Conservation (phyloP, 2,329 filamentous ascomycete species). For the Colletotrichum euphorbiae region DNA sequence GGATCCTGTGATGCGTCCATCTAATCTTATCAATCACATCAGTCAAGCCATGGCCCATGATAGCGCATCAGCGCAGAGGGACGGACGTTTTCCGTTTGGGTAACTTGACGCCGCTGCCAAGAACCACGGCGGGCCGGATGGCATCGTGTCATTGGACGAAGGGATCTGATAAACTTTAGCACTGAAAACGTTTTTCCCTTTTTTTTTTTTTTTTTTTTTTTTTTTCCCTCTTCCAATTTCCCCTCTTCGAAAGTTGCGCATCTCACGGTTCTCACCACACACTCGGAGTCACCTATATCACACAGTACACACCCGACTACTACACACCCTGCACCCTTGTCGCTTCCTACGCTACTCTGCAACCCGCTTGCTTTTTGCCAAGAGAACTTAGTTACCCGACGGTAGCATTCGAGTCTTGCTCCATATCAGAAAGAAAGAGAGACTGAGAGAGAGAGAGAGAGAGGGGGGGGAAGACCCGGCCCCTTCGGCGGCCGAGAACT, state of each 20-base stretch:
- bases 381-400: constrained; percentile 23
- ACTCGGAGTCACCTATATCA: too few relatives aligned
- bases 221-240: constrained; percentile 1
- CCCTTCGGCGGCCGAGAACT: constrained; percentile 24
- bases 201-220: too few relatives aligned
- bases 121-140: constrained; percentile 7
- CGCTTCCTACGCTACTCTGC: constrained; percentile 14
- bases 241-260: too few relatives aligned
- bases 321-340: not conserved
- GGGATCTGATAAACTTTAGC: constrained; percentile 29
- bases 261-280: too few relatives aligned
- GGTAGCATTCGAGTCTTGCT: not conserved
- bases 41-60: constrained; percentile 25
- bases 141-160: constrained; percentile 12
- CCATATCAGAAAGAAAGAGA: not conserved
- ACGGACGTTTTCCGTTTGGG: constrained; percentile 25
- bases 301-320: too few relatives aligned
- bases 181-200: constrained; percentile 7
- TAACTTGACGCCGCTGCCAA: constrained; percentile 29
- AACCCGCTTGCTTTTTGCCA: constrained; percentile 11
- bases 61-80: too few relatives aligned
- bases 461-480: not conserved
- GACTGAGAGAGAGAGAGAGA: not conserved
- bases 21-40: constrained; percentile 40
- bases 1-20: constrained; percentile 13